Percentiles rank a stretch among this genome's conserved stretches.
Conservation (phyloP, 345 rosid species). For the Dovyalis caffra region DNA sequence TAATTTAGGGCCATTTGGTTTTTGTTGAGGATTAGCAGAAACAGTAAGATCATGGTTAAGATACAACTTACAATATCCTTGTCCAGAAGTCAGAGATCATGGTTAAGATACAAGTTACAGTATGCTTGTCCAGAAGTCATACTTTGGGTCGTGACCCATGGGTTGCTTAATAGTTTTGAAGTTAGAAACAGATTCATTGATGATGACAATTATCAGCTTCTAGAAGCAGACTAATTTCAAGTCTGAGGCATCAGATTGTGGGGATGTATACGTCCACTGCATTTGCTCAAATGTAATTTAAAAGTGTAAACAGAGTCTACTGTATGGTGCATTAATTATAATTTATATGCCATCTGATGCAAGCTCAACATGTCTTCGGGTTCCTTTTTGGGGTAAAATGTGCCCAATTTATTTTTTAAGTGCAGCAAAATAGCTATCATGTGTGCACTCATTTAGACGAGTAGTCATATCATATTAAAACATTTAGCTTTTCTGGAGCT, state of each 20-base stretch:
- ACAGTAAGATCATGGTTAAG: too few relatives aligned
- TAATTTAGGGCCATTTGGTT: too few relatives aligned
- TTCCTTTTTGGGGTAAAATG: neutral
- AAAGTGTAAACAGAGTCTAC: neutral
- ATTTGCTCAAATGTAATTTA: neutral
- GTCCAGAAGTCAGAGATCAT: too few relatives aligned
- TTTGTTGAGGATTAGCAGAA: too few relatives aligned
- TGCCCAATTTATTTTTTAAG: neutral
- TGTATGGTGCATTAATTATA: neutral
- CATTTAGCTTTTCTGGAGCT: conserved; percentile 2
- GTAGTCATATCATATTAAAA: neutral
- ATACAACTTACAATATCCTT: too few relatives aligned
- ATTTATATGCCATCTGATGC: neutral
- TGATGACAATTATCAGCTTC: neutral
- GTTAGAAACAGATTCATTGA: neutral
- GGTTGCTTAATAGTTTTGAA: too few relatives aligned
- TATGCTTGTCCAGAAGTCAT: too few relatives aligned
- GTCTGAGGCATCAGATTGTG: neutral
- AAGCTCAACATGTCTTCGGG: neutral
- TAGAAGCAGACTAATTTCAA: neutral
- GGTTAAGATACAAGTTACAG: too few relatives aligned
- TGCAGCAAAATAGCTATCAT: neutral
- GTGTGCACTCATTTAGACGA: neutral
- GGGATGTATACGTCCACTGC: neutral
- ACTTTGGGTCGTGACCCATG: too few relatives aligned